Percentiles rank a stretch among this genome's conserved stretches.
Evolutionary conservation across 768 basidiomycete species (phyloP).

Genomic region (Artomyces pyxidatus): DNA sequence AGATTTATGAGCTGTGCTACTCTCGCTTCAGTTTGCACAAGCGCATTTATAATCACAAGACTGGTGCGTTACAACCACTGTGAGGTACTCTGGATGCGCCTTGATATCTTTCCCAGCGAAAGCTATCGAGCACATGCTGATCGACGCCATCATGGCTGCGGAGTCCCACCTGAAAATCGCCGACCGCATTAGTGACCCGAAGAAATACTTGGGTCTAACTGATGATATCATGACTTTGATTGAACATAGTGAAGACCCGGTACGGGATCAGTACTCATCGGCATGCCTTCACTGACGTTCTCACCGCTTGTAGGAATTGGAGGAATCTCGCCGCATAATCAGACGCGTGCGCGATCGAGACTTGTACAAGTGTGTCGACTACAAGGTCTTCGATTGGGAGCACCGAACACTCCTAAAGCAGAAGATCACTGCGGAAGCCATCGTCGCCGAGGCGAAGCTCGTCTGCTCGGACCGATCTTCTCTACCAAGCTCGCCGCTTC

Average conservation of each 20-base stretch:
- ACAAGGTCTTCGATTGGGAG: conserved; percentile 37
- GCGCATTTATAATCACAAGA: conserved; percentile 75
- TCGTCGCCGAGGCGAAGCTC: conserved; percentile 25
- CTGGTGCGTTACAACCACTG: conserved; percentile 33
- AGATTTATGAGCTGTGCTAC: conserved; percentile 65
- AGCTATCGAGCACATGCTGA: conserved; percentile 79
- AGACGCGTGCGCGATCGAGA: conserved; percentile 53
- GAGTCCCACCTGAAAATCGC: conserved; percentile 60
- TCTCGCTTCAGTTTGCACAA: conserved; percentile 79
- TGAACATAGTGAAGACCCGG: conserved; percentile 43
- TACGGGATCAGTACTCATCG: conserved; percentile 20
- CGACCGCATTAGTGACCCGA: conserved; percentile 43
- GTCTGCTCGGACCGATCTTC: not conserved
- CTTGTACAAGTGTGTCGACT: conserved; percentile 65
- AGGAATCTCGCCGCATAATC: conserved; percentile 49
- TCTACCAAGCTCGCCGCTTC: not conserved
- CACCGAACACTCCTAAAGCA: conserved; percentile 20
- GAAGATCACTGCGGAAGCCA: conserved; percentile 28
- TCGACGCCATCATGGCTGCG: conserved; percentile 66
- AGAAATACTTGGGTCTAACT: conserved; percentile 54
- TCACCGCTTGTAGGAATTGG: conserved; percentile 48
- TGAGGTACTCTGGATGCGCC: not conserved
- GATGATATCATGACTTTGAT: conserved; percentile 60
- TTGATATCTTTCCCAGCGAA: conserved; percentile 37
- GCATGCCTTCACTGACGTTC: not conserved